Percentiles rank a stretch among this genome's conserved stretches.
phyloP scores from a whole-genome alignment of 2,329 filamentous ascomycete genomes.

The Beauveria sp. region DNA sequence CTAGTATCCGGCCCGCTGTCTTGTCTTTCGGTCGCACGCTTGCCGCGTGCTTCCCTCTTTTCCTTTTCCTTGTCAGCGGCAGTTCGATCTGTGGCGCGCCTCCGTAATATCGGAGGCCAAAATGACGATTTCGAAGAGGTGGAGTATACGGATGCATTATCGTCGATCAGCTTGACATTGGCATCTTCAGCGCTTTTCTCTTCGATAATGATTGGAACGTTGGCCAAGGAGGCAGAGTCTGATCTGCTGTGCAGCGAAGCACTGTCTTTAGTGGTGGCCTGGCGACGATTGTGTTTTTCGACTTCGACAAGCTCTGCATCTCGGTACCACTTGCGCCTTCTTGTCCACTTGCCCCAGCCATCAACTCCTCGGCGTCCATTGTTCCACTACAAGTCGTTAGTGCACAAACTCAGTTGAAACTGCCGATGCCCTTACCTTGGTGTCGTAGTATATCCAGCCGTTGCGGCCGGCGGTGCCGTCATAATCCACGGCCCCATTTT shows the following conservation, averaged over 20 bases:
- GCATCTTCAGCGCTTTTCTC: slow-evolving; percentile 18
- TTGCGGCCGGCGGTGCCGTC: slow-evolving; percentile 55
- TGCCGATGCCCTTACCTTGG: slow-evolving; percentile 71
- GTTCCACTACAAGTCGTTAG: slow-evolving; percentile 59
- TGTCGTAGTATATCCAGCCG: slow-evolving; percentile 98
- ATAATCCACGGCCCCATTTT: slow-evolving; percentile 36
- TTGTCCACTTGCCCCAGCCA: slow-evolving; percentile 90
- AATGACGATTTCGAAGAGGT: slow-evolving; percentile 41
- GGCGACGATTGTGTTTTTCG: slow-evolving; percentile 27
- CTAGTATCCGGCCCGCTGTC: slow-evolving; percentile 36
- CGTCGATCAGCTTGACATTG: slow-evolving; percentile 28
- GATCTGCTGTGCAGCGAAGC: slow-evolving; percentile 19
- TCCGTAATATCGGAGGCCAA: slow-evolving; percentile 32
- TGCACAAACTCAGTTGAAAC: slow-evolving; percentile 61
- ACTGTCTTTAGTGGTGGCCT: slow-evolving; percentile 31
- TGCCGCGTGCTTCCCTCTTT: slow-evolving; percentile 21
- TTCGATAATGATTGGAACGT: slow-evolving; percentile 18
- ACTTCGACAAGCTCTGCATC: slow-evolving; percentile 91
- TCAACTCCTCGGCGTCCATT: slow-evolving; percentile 77
- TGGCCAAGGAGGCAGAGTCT: slow-evolving; percentile 15
- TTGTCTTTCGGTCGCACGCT: slow-evolving; percentile 31
- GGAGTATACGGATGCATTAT: slow-evolving; percentile 39
- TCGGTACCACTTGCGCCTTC: slow-evolving; percentile 89
- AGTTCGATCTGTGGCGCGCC: slow-evolving; percentile 31
- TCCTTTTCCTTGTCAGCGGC: slow-evolving; percentile 11